Conservation (phyloP, 805 yeast genomes). For the Schwanniomyces pseudopolymorphus region DNA sequence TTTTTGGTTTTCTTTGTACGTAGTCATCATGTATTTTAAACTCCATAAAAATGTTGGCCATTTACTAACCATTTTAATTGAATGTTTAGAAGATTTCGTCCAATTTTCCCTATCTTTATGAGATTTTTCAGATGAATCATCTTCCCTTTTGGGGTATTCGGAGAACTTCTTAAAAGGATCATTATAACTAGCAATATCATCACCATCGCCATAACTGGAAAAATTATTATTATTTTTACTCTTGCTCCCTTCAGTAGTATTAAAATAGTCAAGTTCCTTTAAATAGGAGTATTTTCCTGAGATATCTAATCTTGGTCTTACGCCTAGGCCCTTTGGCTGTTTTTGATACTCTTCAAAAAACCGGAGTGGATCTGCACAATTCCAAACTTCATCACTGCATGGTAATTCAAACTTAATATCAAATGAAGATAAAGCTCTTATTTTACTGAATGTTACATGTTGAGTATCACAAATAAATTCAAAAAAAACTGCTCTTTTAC, state of each 20-base stretch:
- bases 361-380: conserved; percentile 23
- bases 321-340: conserved; percentile 1
- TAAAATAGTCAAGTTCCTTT: neutral
- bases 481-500: conserved; percentile 43
- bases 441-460: conserved; percentile 29
- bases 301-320: neutral
- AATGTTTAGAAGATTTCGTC: neutral
- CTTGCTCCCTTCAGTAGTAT: too few relatives aligned
- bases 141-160: too few relatives aligned
- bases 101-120: neutral
- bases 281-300: neutral
- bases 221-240: too few relatives aligned
- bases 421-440: conserved; percentile 36
- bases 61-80: neutral
- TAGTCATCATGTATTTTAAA: conserved; percentile 29
- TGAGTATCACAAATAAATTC: conserved; percentile 44
- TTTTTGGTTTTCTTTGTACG: conserved; percentile 23
- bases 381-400: conserved; percentile 46
- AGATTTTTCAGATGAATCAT: too few relatives aligned
- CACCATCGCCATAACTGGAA: too few relatives aligned
- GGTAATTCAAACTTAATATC: conserved; percentile 47
- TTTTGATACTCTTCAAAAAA: conserved; percentile 12
- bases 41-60: conserved; percentile 41
- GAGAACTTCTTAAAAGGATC: too few relatives aligned
- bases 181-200: too few relatives aligned